Base-by-base conservation (phyloP, 192 early-diverging fungal species). In the Lunasporangiospora selenospora region DNA sequence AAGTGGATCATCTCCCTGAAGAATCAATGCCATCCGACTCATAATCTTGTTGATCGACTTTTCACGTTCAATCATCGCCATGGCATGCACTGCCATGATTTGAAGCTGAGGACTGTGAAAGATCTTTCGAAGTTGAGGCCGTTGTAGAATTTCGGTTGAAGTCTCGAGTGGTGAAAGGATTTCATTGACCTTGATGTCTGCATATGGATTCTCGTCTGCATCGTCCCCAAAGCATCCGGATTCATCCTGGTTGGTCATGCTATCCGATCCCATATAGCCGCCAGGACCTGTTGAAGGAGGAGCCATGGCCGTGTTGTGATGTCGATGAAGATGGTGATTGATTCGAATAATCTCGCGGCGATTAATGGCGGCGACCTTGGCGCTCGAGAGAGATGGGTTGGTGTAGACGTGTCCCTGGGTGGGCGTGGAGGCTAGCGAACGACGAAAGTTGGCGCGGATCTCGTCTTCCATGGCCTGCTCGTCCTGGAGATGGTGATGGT, bases 41-140 rank as follows among this genome's bases (percentile, higher is more conserved):
- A 90, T 47, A 30, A 80, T 78, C 63, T 84, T 85, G 47, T 83
- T 83, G 46, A 86, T 82, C 15, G 67, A 75, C 60, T 85, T 80
- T 66, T 90, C 88, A 9, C 76, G 59, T 54, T 90, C 88, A 57
- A 90, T 84, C 56, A 87, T 83, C 36, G 80, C 75, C 83, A 87
- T 85, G 5, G 83, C 77, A 39, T 80, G 71, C 6, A 77, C 64
- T 16, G 85, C 81, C 40, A 87, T 75, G 18, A 81, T 62, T 41
- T 86, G 80, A 2, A 90, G 58, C 46, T 85, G 78, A 21, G 75
- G 65, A 19, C 76, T 80, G 38, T 81, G 77, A 8, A 90, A 77
- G 13, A 87, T 70, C 27, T 82, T 77, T 34, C 76, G 50, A n/a
- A 83, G 59, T 27, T 86, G 71, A 30, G 79, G 73, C 29, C 78